phyloP scores from a whole-genome alignment of 2,329 filamentous ascomycete species.

The Clonostachys byssicola region DNA sequence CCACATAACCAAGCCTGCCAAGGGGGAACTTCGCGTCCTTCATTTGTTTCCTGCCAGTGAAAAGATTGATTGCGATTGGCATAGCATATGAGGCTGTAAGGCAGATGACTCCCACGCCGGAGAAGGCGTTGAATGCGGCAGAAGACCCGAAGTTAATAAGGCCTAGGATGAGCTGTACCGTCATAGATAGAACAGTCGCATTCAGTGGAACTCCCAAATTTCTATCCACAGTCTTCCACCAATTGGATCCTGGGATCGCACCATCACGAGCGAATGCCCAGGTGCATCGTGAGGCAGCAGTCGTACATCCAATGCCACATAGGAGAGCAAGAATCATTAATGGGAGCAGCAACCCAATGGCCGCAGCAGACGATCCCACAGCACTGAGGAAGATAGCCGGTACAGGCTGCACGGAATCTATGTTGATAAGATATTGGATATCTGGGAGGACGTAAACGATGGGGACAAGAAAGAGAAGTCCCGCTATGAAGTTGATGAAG shows the following conservation, averaged over 20 bases:
- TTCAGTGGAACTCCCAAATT: conserved; percentile 63
- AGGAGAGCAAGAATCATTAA: conserved; percentile 62
- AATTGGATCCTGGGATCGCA: conserved; percentile 57
- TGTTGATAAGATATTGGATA: conserved; percentile 45
- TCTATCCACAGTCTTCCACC: conserved; percentile 58
- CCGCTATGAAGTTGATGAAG: conserved; percentile 61
- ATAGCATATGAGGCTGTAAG: conserved; percentile 64
- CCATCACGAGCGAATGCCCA: too few relatives aligned
- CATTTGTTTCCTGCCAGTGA: conserved; percentile 56
- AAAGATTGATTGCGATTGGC: conserved; percentile 61
- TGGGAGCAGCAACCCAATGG: conserved; percentile 59
- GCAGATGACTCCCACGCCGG: conserved; percentile 65
- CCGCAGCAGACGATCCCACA: conserved; percentile 54
- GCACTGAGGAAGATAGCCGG: conserved; percentile 61
- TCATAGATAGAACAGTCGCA: conserved; percentile 69
- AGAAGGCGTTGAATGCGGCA: conserved; percentile 70
- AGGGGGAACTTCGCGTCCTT: conserved; percentile 55
- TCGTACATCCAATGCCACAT: conserved; percentile 67
- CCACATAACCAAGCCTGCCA: conserved; percentile 54
- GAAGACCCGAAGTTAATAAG: conserved; percentile 66
- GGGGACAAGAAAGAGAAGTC: conserved; percentile 65
- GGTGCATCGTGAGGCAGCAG: conserved; percentile 61
- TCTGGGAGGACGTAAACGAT: conserved; percentile 67
- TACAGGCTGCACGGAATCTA: conserved; percentile 56
- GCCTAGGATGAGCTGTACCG: conserved; percentile 58